Evolutionary conservation across 2,329 filamentous ascomycete species (phyloP).

Genomic region (Ceratocystis albifundus): DNA sequence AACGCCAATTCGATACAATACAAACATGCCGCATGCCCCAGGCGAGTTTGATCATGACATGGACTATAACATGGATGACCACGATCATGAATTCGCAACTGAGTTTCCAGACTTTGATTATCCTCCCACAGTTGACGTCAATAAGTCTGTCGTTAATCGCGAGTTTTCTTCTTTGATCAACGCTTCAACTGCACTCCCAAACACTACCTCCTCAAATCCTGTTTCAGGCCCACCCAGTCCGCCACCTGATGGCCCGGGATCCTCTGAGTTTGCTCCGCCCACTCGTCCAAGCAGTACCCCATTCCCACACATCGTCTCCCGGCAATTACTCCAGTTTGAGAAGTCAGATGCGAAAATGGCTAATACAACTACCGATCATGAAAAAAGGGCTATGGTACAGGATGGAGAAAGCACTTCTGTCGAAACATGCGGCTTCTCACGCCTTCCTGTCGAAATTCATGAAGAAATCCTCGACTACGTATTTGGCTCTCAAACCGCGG

Average conservation of each 20-base stretch:
- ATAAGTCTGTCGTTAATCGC: slow-evolving; percentile 26
- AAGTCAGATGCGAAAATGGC: neutral
- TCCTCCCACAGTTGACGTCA: slow-evolving; percentile 24
- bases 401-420: neutral
- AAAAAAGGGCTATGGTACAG: neutral
- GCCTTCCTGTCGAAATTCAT: slow-evolving; percentile 57
- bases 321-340: slow-evolving; percentile 26
- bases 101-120: slow-evolving; percentile 23
- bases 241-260: slow-evolving; percentile 31
- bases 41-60: neutral
- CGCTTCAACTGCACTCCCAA: slow-evolving; percentile 28
- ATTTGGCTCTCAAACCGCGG: slow-evolving; percentile 55
- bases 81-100: slow-evolving; percentile 22
- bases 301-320: slow-evolving; percentile 44
- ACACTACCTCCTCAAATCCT: slow-evolving; percentile 29
- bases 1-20: neutral
- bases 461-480: slow-evolving; percentile 60
- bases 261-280: slow-evolving; percentile 39
- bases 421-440: slow-evolving; percentile 31
- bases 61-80: neutral
- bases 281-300: slow-evolving; percentile 49
- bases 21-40: slow-evolving; percentile 3
- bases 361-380: neutral
- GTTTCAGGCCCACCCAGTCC: slow-evolving; percentile 16
- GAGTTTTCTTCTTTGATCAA: slow-evolving; percentile 28